A percentile compares a stretch with the other conserved stretches of the same genome.
Conservation (phyloP, 768 basidiomycete species). For the Podaxis rugospora region DNA sequence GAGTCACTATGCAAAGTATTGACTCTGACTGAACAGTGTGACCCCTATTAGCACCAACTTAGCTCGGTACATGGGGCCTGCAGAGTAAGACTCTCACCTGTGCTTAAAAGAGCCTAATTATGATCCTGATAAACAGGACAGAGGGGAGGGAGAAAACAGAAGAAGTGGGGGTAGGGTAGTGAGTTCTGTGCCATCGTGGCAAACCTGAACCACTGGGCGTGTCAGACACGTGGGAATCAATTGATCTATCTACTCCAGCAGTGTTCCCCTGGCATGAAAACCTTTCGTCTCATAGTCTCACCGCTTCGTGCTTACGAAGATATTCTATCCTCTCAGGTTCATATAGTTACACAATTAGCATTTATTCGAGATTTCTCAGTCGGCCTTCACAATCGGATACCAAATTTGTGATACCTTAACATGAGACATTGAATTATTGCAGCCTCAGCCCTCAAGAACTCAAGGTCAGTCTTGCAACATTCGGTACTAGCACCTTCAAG, state of each 20-base stretch:
- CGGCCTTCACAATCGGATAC: too few relatives aligned
- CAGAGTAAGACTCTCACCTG: not conserved
- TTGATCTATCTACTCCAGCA: not conserved
- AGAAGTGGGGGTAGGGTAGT: not conserved
- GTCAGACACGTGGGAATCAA: slow-evolving; percentile 5
- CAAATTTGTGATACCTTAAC: too few relatives aligned
- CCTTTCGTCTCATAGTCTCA: too few relatives aligned
- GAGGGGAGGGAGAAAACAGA: not conserved
- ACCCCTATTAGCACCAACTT: not conserved
- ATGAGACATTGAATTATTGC: too few relatives aligned
- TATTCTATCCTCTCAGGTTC: too few relatives aligned
- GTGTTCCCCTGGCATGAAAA: not conserved
- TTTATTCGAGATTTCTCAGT: too few relatives aligned
- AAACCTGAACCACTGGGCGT: not conserved
- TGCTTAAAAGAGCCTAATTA: not conserved
- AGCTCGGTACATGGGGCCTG: not conserved
- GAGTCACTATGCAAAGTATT: not conserved
- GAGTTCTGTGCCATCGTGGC: slow-evolving; percentile 1
- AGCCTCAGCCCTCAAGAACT: too few relatives aligned
- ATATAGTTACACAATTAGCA: too few relatives aligned
- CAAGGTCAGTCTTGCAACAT: too few relatives aligned
- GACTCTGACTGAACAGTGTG: not conserved
- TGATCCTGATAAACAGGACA: not conserved
- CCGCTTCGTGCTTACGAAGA: too few relatives aligned
- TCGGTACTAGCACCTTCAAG: too few relatives aligned